Evolutionary conservation across 1,139 yeast genomes (phyloP).

Genomic region (Saccharomyces pastorianus): DNA sequence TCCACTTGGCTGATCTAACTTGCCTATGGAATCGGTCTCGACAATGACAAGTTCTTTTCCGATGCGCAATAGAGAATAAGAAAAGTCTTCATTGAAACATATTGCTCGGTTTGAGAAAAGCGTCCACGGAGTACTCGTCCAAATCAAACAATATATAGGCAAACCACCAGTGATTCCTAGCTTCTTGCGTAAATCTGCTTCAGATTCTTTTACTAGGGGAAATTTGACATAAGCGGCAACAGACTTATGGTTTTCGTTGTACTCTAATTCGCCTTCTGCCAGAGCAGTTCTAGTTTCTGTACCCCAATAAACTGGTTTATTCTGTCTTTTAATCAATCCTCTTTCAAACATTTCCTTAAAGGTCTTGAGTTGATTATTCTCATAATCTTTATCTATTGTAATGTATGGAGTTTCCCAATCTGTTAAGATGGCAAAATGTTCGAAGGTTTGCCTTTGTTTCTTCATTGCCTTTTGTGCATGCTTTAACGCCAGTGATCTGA

Average conservation of each 20-base stretch:
- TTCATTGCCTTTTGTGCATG: constrained; percentile 63
- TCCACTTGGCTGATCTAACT: constrained; percentile 23
- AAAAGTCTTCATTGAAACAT: constrained; percentile 53
- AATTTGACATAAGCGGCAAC: constrained; percentile 66
- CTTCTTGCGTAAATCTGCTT: neutral
- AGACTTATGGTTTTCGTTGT: constrained; percentile 64
- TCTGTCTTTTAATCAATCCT: constrained; percentile 69
- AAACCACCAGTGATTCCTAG: constrained; percentile 4
- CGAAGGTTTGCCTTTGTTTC: constrained; percentile 56
- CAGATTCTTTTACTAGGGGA: constrained; percentile 37
- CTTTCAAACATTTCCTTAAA: constrained; percentile 59
- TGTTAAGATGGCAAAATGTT: constrained; percentile 69
- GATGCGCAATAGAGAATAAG: constrained; percentile 47
- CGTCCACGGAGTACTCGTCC: constrained; percentile 99
- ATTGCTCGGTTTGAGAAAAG: constrained; percentile 81
- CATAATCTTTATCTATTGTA: constrained; percentile 66
- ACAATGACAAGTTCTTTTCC: constrained; percentile 34
- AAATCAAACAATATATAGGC: constrained; percentile 41
- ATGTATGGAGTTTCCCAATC: constrained; percentile 67
- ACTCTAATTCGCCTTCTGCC: constrained; percentile 96
- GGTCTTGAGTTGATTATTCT: constrained; percentile 61
- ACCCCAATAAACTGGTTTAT: constrained; percentile 97
- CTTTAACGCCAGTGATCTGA: constrained; percentile 55
- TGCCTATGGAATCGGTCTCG: constrained; percentile 39
- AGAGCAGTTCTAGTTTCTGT: constrained; percentile 88